These are phyloP conservation scores for Phaeosphaeriaceae sp. DNA, from an alignment of 2,329 filamentous ascomycete species.

Conservation along the genomic window DNA sequence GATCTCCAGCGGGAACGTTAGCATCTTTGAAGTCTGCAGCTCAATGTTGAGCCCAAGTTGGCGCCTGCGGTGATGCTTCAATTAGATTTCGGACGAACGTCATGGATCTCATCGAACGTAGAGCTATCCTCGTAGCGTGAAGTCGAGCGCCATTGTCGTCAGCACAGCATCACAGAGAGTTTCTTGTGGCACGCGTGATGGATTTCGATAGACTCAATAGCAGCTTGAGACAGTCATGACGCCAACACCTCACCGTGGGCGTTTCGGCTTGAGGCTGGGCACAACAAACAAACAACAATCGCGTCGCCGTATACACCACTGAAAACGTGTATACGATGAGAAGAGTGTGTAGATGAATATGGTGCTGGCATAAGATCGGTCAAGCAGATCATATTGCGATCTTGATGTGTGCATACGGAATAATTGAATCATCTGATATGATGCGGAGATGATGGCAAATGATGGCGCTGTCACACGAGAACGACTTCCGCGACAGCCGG, in stretches of 20 bases:
- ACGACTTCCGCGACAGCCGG: slow-evolving; percentile 5
- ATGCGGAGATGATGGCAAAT: slow-evolving; percentile 2
- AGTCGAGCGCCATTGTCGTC: background rate
- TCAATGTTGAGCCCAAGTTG: background rate
- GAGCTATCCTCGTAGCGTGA: background rate
- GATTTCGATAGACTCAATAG: slow-evolving; percentile 1
- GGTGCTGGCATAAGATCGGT: background rate
- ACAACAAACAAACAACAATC: slow-evolving; percentile 5
- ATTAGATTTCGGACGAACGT: background rate
- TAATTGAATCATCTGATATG: background rate
- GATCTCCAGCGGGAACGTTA: background rate
- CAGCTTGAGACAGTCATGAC: background rate
- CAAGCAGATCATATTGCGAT: slow-evolving; percentile 4
- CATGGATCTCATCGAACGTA: background rate
- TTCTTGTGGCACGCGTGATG: slow-evolving; percentile 3
- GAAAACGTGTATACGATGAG: background rate
- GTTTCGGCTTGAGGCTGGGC: slow-evolving; percentile 1
- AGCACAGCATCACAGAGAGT: background rate
- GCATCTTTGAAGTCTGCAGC: background rate
- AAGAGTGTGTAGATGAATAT: slow-evolving; percentile 5
- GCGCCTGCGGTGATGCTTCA: background rate
- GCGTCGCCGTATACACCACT: background rate
- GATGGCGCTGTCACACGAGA: slow-evolving; percentile 1
- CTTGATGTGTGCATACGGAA: background rate
- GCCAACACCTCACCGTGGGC: background rate